Conservation (phyloP, 2,329 filamentous ascomycete species). For the Diplodia seriata region DNA sequence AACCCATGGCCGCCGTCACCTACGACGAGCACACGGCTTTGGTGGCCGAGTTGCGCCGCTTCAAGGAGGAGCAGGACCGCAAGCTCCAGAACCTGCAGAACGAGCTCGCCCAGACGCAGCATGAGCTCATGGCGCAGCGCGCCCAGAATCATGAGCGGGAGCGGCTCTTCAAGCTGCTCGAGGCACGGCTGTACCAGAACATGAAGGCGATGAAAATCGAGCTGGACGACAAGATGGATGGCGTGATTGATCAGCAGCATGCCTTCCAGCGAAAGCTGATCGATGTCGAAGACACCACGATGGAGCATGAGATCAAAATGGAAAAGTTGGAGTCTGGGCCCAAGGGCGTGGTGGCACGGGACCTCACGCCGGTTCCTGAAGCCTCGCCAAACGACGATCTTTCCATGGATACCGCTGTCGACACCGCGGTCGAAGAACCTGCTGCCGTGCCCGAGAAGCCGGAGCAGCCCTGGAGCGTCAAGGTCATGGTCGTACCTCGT, state of each 20-base stretch:
- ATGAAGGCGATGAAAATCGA: conserved; percentile 48
- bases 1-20: conserved; percentile 45
- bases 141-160: conserved; percentile 46
- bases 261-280: conserved; percentile 47
- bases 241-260: conserved; percentile 50
- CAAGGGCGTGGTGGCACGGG: conserved; percentile 32
- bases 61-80: conserved; percentile 43
- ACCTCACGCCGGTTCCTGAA: conserved; percentile 25
- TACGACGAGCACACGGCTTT: conserved; percentile 47
- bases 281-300: conserved; percentile 50
- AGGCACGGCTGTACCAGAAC: conserved; percentile 48
- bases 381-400: conserved; percentile 22
- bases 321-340: conserved; percentile 43
- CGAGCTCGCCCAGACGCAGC: conserved; percentile 35
- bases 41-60: conserved; percentile 47
- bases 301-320: conserved; percentile 49
- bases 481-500: conserved; percentile 49
- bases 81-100: conserved; percentile 46
- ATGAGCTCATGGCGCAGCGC: conserved; percentile 43
- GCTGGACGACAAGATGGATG: conserved; percentile 51
- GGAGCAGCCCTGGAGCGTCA: conserved; percentile 45
- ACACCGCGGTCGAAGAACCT: conserved; percentile 36
- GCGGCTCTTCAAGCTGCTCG: conserved; percentile 43
- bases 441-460: conserved; percentile 45
- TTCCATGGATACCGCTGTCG: conserved; percentile 32